Evolutionary conservation across 2,329 filamentous ascomycete genomes (phyloP).

Genomic region (Alternaria rosae): DNA sequence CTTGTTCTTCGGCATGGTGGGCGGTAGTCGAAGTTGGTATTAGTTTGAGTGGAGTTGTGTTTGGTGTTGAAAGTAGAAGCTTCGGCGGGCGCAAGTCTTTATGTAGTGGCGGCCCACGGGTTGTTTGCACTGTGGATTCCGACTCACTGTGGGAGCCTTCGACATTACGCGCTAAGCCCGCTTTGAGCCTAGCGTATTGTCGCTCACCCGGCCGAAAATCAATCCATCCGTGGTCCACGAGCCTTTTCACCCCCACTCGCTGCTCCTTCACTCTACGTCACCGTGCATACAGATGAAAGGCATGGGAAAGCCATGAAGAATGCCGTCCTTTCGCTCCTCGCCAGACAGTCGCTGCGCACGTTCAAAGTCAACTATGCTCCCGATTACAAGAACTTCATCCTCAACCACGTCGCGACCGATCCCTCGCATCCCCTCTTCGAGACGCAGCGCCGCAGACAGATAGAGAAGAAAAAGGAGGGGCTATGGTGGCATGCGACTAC

Average conservation of each 20-base stretch:
- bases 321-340: conserved; percentile 14
- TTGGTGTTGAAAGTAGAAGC: conserved; percentile 5
- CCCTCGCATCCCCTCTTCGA: conserved; percentile 36
- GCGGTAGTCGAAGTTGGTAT: conserved; percentile 18
- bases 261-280: conserved; percentile 4
- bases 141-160: conserved; percentile 24
- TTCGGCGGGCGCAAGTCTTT: conserved; percentile 14
- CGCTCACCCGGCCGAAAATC: conserved; percentile 8
- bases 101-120: conserved; percentile 20
- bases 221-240: not conserved
- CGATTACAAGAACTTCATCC: conserved; percentile 33
- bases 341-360: conserved; percentile 19
- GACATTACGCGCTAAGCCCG: conserved; percentile 19
- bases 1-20: conserved; percentile 97
- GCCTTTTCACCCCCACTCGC: not conserved
- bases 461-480: conserved; percentile 29
- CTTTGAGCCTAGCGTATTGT: conserved; percentile 5
- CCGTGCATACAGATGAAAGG: conserved; percentile 5
- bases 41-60: conserved; percentile 7
- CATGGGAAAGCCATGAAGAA: conserved; percentile 24
- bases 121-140: conserved; percentile 22
- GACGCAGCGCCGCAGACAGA: conserved; percentile 25
- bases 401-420: conserved; percentile 31
- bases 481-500: conserved; percentile 46
- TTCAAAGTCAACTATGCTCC: conserved; percentile 35